Conservation (phyloP, 306 rosid genomes). For the Prunus kanzakura region DNA sequence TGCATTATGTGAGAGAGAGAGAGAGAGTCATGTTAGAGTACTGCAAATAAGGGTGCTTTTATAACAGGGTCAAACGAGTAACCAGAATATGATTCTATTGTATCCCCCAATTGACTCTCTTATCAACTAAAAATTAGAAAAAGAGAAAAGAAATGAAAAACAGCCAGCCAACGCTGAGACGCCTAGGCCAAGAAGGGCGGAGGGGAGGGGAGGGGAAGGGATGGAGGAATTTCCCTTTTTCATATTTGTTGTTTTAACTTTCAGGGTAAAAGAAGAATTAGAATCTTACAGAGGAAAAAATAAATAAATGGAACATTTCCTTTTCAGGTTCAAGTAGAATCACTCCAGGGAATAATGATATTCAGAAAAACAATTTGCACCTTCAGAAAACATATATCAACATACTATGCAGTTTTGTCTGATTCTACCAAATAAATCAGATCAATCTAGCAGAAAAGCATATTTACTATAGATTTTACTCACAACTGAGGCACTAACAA, state of each 20-base stretch:
- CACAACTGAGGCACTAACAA: background rate
- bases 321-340: background rate
- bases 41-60: background rate
- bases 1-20: slow-evolving; percentile 28
- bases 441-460: background rate
- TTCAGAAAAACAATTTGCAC: background rate
- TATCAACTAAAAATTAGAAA: no score
- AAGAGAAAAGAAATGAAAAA: no score
- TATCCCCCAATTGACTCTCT: no score
- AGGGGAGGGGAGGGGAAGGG: no score
- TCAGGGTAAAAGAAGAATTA: no score
- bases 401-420: background rate
- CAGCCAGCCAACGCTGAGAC: no score
- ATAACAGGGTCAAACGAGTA: background rate
- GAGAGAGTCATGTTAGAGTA: background rate
- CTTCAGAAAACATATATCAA: background rate
- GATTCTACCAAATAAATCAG: background rate
- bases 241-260: no score
- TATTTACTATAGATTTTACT: background rate
- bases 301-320: background rate
- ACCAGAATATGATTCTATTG: background rate
- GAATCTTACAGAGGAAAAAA: no score
- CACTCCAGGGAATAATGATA: background rate
- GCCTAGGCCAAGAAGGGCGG: no score
- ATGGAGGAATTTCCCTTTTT: no score